These are phyloP conservation scores for Chaetomium sp. DNA, from an alignment of 2,329 filamentous ascomycete species.

Conservation along the genomic window DNA sequence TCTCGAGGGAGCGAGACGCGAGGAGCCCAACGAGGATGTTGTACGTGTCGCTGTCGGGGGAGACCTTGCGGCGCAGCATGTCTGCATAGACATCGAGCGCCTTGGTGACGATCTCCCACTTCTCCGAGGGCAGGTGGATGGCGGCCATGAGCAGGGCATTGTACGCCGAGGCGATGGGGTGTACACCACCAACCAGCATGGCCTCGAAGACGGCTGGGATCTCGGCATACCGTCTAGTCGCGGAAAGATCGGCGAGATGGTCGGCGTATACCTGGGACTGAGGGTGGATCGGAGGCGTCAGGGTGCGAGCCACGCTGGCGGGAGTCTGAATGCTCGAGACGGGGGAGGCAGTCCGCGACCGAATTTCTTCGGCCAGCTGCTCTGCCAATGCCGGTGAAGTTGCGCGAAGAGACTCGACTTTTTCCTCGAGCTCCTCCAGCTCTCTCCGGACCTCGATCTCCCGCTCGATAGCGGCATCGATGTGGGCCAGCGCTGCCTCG, in stretches of 20 bases:
- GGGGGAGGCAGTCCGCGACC: constrained; percentile 48
- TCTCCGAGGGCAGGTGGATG: constrained; percentile 76
- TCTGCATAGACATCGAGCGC: constrained; percentile 94
- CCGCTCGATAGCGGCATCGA: constrained; percentile 80
- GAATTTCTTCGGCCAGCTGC: constrained; percentile 42
- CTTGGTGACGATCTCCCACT: constrained; percentile 84
- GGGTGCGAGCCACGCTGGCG: constrained; percentile 54
- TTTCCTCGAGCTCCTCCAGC: constrained; percentile 49
- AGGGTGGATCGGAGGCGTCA: constrained; percentile 62
- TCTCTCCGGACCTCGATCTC: constrained; percentile 65
- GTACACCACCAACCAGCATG: constrained; percentile 80
- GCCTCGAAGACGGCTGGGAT: constrained; percentile 90
- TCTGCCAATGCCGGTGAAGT: constrained; percentile 38
- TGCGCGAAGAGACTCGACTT: constrained; percentile 46
- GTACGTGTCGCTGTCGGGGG: constrained; percentile 83
- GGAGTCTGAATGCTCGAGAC: constrained; percentile 48
- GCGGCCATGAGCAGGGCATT: constrained; percentile 86
- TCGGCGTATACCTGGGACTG: constrained; percentile 74
- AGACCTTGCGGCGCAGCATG: constrained; percentile 85
- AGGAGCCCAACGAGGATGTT: constrained; percentile 83
- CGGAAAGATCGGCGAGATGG: constrained; percentile 73
- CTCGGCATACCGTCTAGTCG: constrained; percentile 74
- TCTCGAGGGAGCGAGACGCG: constrained; percentile 77
- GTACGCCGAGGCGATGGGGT: constrained; percentile 84
- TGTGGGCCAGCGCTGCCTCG: constrained; percentile 64